A percentile compares a stretch with the other conserved stretches of the same genome.
Conservation (phyloP, 2,329 filamentous ascomycete genomes). For the Fusarium dlaminii region DNA sequence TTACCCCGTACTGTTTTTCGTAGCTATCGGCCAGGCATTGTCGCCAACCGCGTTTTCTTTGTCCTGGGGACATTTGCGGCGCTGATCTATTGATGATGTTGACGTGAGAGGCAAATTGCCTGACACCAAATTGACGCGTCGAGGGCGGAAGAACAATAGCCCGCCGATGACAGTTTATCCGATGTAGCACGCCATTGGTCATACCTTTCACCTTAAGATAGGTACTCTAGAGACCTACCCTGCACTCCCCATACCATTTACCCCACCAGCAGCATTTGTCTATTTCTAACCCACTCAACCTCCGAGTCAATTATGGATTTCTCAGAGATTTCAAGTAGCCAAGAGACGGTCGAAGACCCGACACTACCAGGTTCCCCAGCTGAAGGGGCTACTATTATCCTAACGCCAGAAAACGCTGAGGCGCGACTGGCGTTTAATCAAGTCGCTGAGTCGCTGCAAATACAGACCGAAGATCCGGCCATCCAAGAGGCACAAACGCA, state of each 20-base stretch:
- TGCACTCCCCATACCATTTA: not conserved
- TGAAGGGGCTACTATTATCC: not conserved
- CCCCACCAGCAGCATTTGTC: not conserved
- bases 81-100: accelerated
- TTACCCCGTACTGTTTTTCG: accelerated
- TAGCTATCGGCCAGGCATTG: not conserved
- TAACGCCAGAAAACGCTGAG: not conserved
- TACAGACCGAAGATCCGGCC: accelerated
- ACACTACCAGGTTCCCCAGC: not conserved
- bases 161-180: not conserved
- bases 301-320: not conserved
- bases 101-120: accelerated
- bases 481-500: accelerated
- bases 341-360: not conserved
- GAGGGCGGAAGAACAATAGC: not conserved
- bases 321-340: not conserved
- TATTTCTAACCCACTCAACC: not conserved
- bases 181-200: not conserved
- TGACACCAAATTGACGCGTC: not conserved
- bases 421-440: not conserved
- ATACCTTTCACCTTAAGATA: not conserved
- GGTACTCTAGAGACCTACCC: too few relatives aligned
- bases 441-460: accelerated
- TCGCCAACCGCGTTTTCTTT: not conserved
- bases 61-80: not conserved